Evolutionary conservation across 2,329 filamentous ascomycete species (phyloP).

Genomic region (Teratosphaeria viscida): DNA sequence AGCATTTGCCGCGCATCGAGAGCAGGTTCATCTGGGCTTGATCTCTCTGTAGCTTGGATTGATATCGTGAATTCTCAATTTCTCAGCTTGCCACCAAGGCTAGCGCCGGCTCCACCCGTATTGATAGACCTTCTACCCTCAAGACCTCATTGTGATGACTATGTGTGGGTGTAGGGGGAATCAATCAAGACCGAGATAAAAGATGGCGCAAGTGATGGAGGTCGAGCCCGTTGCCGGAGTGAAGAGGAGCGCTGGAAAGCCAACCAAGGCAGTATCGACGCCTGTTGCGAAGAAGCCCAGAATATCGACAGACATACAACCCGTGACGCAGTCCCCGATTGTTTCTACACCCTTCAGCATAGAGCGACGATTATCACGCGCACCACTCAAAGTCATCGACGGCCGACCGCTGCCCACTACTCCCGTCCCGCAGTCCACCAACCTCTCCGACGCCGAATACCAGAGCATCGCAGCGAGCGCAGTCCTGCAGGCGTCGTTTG

Average conservation of each 20-base stretch:
- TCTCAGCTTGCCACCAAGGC: too few species aligned
- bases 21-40: neutral
- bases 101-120: too few species aligned
- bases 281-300: constrained; percentile 18
- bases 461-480: constrained; percentile 67
- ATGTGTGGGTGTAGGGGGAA: neutral
- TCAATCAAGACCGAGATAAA: neutral
- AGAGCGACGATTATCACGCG: neutral
- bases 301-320: constrained; percentile 3
- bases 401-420: constrained; percentile 63
- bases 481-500: constrained; percentile 62
- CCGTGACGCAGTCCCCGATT: neutral
- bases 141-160: too few species aligned
- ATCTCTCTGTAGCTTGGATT: neutral
- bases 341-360: neutral
- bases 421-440: constrained; percentile 53
- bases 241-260: constrained; percentile 17
- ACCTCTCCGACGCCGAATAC: constrained; percentile 55
- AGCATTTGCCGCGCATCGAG: constrained; percentile 9
- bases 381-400: constrained; percentile 51
- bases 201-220: neutral
- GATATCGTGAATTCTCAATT: too few species aligned
- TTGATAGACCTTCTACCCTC: too few species aligned
- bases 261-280: constrained; percentile 9
- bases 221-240: constrained; percentile 8